Evolutionary conservation across 1,284 basidiomycete species (phyloP).

Genomic region (Ceratobasidium sp.): DNA sequence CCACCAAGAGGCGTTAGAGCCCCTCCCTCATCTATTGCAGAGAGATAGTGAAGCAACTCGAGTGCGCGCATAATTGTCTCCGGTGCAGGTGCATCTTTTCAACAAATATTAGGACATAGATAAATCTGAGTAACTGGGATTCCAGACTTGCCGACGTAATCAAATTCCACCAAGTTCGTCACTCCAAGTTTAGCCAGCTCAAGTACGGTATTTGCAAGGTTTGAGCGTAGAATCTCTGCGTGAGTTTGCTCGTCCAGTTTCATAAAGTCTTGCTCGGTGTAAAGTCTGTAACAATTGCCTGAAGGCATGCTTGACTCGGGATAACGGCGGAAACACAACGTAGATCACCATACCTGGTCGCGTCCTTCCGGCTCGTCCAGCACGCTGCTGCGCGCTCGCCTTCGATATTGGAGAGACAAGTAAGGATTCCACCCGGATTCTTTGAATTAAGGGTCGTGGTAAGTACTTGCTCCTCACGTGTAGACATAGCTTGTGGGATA

Average conservation of each 20-base stretch:
- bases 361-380: conserved; percentile 96
- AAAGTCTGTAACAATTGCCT: conserved; percentile 97
- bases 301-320: neutral
- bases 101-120: too few relatives aligned
- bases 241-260: conserved; percentile 61
- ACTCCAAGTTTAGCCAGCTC: conserved; percentile 99
- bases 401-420: conserved; percentile 88
- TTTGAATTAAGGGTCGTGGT: neutral
- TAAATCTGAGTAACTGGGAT: too few relatives aligned
- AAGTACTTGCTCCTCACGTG: conserved; percentile 76
- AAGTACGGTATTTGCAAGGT: conserved; percentile 70
- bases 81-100: conserved; percentile 97
- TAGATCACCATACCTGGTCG: conserved; percentile 69
- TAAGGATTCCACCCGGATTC: conserved; percentile 11
- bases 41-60: conserved; percentile 94
- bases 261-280: conserved; percentile 98
- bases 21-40: conserved; percentile 97
- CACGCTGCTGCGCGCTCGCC: conserved; percentile 95
- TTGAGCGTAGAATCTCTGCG: conserved; percentile 64
- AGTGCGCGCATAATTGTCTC: conserved; percentile 96
- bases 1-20: conserved; percentile 92
- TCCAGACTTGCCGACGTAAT: conserved; percentile 68
- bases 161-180: conserved; percentile 97
- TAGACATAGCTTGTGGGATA: conserved; percentile 87
- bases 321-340: too few relatives aligned